phyloP scores from a whole-genome alignment of 495 filamentous ascomycete species.

The Wilcoxina mikolae region DNA sequence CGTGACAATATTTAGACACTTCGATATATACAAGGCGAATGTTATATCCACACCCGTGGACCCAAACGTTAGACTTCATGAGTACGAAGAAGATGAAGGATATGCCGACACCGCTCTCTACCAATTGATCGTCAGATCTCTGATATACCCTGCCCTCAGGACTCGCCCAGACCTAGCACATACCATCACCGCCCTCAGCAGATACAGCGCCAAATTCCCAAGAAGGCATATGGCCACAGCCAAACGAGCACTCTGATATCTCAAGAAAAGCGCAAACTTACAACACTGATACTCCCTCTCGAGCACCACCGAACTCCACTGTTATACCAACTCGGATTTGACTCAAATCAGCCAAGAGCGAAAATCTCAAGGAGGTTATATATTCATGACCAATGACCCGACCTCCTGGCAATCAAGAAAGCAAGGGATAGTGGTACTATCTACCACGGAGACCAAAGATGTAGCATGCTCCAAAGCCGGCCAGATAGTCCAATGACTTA shows the following conservation, averaged over 20 bases:
- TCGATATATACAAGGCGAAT: background rate
- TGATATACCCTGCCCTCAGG: slow-evolving; percentile 23
- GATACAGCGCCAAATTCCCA: background rate
- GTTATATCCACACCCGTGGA: background rate
- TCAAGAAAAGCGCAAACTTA: background rate
- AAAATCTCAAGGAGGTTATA: slow-evolving; percentile 15
- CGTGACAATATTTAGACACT: background rate
- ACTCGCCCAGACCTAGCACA: slow-evolving; percentile 25
- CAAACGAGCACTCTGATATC: slow-evolving; percentile 16
- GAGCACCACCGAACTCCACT: background rate
- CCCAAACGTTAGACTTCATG: background rate
- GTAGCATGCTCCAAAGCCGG: slow-evolving; percentile 2
- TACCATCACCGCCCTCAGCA: slow-evolving; percentile 5
- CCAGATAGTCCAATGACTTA: background rate
- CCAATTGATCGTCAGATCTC: slow-evolving; percentile 17
- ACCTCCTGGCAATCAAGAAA: slow-evolving; percentile 14
- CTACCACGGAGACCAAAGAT: background rate
- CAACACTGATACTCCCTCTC: background rate
- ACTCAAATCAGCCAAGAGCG: slow-evolving; percentile 6
- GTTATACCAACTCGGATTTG: slow-evolving; percentile 11
- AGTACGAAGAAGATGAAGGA: background rate
- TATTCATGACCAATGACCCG: slow-evolving; percentile 11
- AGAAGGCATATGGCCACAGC: background rate
- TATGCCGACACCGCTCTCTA: slow-evolving; percentile 1
- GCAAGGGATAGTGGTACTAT: slow-evolving; percentile 1